Evolutionary conservation across 192 early-diverging fungal species (phyloP).

Genomic region (Coemansia sp.): DNA sequence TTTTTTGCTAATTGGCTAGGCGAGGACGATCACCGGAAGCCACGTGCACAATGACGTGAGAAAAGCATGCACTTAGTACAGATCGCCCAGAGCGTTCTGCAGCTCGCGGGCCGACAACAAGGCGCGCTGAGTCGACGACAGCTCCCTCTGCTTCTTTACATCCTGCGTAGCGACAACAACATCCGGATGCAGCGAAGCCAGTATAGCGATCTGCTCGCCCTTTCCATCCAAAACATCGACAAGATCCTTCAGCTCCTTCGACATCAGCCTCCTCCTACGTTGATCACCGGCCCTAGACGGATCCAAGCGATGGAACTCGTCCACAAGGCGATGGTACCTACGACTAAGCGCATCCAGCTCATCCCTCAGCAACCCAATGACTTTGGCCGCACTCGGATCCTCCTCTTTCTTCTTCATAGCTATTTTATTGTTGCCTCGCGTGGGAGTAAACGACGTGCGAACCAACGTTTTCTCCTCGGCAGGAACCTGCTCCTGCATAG

Average conservation of each 20-base stretch:
- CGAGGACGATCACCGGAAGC: not conserved
- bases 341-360: slow-evolving; percentile 55
- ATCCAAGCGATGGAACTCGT: slow-evolving; percentile 36
- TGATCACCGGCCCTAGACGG: slow-evolving; percentile 30
- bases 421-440: not conserved
- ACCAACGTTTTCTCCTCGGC: slow-evolving; percentile 23
- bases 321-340: slow-evolving; percentile 49
- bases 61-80: slow-evolving; percentile 16
- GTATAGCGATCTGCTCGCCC: slow-evolving; percentile 56
- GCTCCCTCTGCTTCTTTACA: not conserved
- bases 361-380: slow-evolving; percentile 45
- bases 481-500: slow-evolving; percentile 45
- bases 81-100: slow-evolving; percentile 49
- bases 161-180: not conserved
- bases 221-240: slow-evolving; percentile 56
- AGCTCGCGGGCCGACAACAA: slow-evolving; percentile 38
- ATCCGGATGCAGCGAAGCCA: slow-evolving; percentile 40
- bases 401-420: not conserved
- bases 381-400: slow-evolving; percentile 11
- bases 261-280: slow-evolving; percentile 36
- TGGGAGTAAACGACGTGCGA: slow-evolving; percentile 30
- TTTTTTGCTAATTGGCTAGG: not conserved
- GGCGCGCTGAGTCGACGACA: slow-evolving; percentile 25
- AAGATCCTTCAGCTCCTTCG: slow-evolving; percentile 52
- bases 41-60: slow-evolving; percentile 4